Evolutionary conservation across 257 asterid species (phyloP).

Genomic region (Galeopsis tetrahit): DNA sequence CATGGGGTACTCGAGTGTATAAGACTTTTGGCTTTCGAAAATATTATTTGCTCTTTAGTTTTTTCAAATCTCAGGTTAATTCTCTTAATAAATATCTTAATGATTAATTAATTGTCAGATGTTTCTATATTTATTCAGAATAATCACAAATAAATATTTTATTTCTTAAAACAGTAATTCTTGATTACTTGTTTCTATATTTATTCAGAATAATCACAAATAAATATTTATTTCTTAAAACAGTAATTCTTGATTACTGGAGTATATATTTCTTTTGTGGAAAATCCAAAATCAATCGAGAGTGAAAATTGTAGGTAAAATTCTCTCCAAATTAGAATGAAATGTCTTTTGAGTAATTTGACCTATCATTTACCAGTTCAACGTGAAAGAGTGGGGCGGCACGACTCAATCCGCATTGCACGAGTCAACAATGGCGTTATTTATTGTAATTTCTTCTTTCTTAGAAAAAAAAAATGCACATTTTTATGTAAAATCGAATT

Average conservation of each 20-base stretch:
- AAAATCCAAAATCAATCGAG: background rate
- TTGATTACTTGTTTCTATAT: background rate
- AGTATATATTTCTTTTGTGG: background rate
- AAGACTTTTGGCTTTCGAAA: too few species aligned
- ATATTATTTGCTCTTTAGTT: too few species aligned
- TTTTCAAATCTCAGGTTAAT: too few species aligned
- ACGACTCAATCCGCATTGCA: constrained; percentile 20
- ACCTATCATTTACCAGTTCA: background rate
- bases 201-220: background rate
- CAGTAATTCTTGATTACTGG: background rate
- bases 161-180: background rate
- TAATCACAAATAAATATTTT: background rate
- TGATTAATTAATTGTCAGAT: background rate
- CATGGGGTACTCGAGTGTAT: too few species aligned
- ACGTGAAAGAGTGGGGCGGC: constrained; percentile 22
- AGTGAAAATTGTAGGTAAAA: constrained; percentile 9
- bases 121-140: background rate
- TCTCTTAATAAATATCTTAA: too few species aligned
- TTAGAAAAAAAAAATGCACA: too few species aligned
- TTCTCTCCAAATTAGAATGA: background rate
- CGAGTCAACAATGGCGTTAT: background rate
- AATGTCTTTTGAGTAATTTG: background rate
- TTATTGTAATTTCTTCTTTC: too few species aligned
- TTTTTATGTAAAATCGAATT: background rate
- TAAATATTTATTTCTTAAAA: background rate